These are phyloP conservation scores for Saccharomycopsis fermentans DNA, from an alignment of 805 yeast species.

Conservation along the genomic window DNA sequence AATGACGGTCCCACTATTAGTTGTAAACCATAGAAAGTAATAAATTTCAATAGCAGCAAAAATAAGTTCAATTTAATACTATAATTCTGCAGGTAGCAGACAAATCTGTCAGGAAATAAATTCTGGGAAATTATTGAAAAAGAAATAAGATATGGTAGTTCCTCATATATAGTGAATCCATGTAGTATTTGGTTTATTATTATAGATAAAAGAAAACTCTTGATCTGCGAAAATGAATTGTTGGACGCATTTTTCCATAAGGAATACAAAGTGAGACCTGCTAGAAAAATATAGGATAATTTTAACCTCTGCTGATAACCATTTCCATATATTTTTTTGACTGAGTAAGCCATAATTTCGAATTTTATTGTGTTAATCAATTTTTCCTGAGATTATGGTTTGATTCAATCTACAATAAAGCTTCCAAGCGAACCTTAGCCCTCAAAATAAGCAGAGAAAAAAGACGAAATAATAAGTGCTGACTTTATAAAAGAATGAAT, in stretches of 20 bases:
- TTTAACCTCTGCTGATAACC: background rate
- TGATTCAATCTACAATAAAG: too few species aligned
- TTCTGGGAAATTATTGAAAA: background rate
- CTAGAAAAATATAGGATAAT: background rate
- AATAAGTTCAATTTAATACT: background rate
- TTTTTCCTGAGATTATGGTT: background rate
- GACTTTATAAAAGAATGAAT: background rate
- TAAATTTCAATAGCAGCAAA: background rate
- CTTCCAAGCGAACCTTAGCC: too few species aligned
- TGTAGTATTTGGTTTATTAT: background rate
- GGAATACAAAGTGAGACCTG: background rate
- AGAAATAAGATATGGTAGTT: background rate
- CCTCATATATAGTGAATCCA: background rate
- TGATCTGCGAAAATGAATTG: background rate
- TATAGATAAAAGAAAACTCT: background rate
- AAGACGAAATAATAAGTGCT: background rate
- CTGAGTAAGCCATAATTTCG: background rate
- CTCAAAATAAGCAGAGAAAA: background rate
- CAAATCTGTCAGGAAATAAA: background rate
- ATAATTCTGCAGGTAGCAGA: background rate
- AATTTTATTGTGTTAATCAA: background rate
- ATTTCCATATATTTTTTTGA: background rate
- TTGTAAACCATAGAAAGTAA: background rate
- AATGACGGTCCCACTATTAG: constrained; percentile 2
- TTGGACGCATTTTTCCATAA: background rate